phyloP scores from a whole-genome alignment of 345 rosid genomes.

The Litchi chinensis region DNA sequence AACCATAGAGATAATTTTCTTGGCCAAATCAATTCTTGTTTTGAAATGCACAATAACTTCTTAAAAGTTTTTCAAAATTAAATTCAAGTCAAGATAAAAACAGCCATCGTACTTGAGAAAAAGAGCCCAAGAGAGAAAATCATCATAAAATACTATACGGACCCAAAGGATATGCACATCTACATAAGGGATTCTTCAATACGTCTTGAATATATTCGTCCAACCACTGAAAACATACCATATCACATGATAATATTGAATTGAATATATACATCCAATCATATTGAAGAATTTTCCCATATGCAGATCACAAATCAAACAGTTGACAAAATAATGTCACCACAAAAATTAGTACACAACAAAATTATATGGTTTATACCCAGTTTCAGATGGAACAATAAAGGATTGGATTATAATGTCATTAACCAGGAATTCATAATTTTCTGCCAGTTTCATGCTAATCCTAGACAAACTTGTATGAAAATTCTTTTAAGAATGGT shows the following conservation, averaged over 20 bases:
- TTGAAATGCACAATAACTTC: too few species aligned
- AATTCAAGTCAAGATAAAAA: too few species aligned
- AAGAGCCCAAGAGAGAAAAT: too few species aligned
- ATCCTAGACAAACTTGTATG: not conserved
- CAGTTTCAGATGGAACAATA: constrained; percentile 1
- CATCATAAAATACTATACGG: too few species aligned
- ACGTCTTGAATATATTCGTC: too few species aligned
- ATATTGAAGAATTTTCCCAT: not conserved
- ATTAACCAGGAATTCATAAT: not conserved
- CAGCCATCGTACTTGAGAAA: too few species aligned
- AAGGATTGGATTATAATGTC: not conserved
- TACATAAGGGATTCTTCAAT: too few species aligned
- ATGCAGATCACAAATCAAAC: not conserved
- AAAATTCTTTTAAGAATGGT: constrained; percentile 18
- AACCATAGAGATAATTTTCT: too few species aligned
- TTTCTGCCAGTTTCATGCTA: not conserved
- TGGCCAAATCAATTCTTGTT: too few species aligned
- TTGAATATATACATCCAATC: not conserved
- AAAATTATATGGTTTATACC: not conserved
- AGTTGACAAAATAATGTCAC: not conserved
- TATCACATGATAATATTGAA: not conserved
- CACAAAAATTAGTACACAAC: not conserved
- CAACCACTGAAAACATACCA: too few species aligned
- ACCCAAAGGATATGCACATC: too few species aligned
- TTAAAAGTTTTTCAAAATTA: too few species aligned